phyloP scores from a whole-genome alignment of 163 green algal species.

The Scenedesmus sp. region DNA sequence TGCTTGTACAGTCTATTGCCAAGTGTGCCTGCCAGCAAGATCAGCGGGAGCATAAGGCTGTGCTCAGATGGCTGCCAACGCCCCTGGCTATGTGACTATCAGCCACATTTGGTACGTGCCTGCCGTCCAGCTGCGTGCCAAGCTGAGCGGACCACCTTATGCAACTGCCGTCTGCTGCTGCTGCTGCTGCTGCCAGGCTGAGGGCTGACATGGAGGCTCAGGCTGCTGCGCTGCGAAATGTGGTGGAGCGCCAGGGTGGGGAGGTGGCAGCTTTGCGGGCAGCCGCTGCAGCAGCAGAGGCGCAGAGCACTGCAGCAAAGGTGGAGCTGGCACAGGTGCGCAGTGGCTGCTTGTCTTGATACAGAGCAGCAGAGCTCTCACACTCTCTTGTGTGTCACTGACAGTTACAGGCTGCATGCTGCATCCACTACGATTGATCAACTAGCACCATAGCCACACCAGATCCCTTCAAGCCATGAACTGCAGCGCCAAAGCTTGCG shows the following conservation, averaged over 20 bases:
- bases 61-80: background rate
- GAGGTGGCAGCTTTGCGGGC: slow-evolving; percentile 40
- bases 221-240: slow-evolving; percentile 26
- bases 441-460: background rate
- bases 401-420: background rate
- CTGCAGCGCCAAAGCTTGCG: too few species aligned
- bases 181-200: slow-evolving; percentile 28
- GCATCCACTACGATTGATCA: background rate
- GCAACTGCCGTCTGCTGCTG: background rate
- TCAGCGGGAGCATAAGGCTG: background rate
- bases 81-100: background rate
- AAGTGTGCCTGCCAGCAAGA: background rate
- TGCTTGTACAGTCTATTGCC: background rate
- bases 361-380: background rate
- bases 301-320: slow-evolving; percentile 36
- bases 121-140: background rate
- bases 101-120: background rate
- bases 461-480: too few species aligned
- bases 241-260: slow-evolving; percentile 38
- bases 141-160: background rate
- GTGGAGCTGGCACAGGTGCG: slow-evolving; percentile 37
- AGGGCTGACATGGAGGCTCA: slow-evolving; percentile 37
- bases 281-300: slow-evolving; percentile 46
- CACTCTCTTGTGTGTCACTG: too few species aligned
- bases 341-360: too few species aligned